These are phyloP conservation scores for Alternaria conjuncta DNA, from an alignment of 2,329 filamentous ascomycete genomes.

Conservation along the genomic window DNA sequence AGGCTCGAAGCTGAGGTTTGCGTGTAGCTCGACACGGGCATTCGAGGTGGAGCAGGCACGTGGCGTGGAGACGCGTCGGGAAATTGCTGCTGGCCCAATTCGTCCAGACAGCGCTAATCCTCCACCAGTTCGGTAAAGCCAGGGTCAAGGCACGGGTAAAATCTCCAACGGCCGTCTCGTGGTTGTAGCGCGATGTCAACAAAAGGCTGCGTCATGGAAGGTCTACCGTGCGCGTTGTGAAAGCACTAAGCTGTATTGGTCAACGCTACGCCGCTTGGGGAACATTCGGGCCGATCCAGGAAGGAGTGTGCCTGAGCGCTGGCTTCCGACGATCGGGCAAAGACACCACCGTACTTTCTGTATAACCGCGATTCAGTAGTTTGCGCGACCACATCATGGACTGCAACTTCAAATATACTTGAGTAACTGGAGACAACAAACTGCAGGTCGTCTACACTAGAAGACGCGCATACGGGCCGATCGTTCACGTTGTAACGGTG, in stretches of 20 bases:
- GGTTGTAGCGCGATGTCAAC: not conserved
- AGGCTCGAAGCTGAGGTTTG: not conserved
- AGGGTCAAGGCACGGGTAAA: not conserved
- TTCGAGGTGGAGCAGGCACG: not conserved
- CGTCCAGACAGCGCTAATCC: not conserved
- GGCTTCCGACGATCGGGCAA: not conserved
- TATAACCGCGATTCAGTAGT: not conserved
- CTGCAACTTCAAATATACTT: not conserved
- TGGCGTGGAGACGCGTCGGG: not conserved
- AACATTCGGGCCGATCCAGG: not conserved
- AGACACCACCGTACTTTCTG: not conserved
- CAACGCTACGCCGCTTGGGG: not conserved
- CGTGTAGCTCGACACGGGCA: not conserved
- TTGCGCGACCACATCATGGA: not conserved
- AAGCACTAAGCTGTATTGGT: not conserved
- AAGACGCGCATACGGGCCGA: not conserved
- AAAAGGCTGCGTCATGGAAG: conserved; percentile 27
- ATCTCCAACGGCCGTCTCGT: not conserved
- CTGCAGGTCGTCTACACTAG: not conserved
- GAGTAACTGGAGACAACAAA: too few relatives aligned
- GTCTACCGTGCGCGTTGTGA: not conserved
- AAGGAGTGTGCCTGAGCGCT: not conserved
- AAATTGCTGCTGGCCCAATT: not conserved
- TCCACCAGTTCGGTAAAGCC: not conserved
- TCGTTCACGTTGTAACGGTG: not conserved